Base-by-base conservation (phyloP, 441 rosid genomes). In the Pelargonium fulgidum region DNA sequence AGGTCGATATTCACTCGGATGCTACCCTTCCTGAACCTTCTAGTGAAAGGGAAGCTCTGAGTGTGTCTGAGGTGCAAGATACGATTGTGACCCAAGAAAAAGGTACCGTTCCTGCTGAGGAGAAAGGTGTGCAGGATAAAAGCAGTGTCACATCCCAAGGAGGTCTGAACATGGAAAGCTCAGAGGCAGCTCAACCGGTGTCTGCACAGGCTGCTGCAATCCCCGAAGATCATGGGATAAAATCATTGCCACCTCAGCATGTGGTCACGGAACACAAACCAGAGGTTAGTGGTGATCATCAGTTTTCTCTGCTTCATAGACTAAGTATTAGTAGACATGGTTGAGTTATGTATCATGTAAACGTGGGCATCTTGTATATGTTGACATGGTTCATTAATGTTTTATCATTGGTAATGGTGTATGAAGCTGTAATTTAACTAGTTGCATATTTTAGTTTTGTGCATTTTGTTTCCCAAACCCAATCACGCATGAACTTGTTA, bases 241-340 rank as follows among this genome's bases (percentile, higher is more conserved):
- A 79, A 75, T 8, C 71, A 64, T 44, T 61, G 29, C 62, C 68
- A 10, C 59, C 75, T 65, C 68, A 72, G 71, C 69, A 69, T 72
- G 45, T 69, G 33, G 65, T 44, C 52, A 19, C 61, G 22, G 79
- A 70, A 58, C 74, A 81, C 39, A 72, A n/a, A 62, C 65, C 65
- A 12, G 82, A 82, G 89, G 90, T 87, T 81, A 14, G 14, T 54
- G 29, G 64, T 8, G 42, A 16, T 74, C 33, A 41, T 39, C 52
- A 64, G 12, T 3, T n/a, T 26, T 29, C 59, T 44, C 68, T 61
- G 41, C 54, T 68, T 75, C 67, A 64, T 78, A 76, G 22, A 54
- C 20, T 68, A 20, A 66, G 9, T 56, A 17, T 19, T 8, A 19
- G 26, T 11, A 5, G 8, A 52, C 19, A 52, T 14, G 59, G 59